A percentile compares a stretch with the other conserved stretches of the same genome.
Evolutionary conservation across 108 stramenopile genomes (phyloP).

Genomic region (Thalassiosira profunda): DNA sequence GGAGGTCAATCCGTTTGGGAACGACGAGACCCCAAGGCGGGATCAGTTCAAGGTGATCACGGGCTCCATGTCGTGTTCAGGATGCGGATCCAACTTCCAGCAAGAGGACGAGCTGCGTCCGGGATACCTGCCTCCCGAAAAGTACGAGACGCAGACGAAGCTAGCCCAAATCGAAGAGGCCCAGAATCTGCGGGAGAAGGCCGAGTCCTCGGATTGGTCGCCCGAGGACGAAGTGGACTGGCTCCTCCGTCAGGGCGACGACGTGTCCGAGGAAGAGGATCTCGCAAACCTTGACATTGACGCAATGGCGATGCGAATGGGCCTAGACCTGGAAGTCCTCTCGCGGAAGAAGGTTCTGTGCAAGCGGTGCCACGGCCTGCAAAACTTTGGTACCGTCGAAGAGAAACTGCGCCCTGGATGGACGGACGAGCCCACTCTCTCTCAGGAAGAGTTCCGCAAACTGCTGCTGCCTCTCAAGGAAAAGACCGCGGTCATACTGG

Average conservation of each 20-base stretch:
- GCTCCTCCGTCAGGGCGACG: conserved; percentile 65
- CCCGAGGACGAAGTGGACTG: conserved; percentile 89
- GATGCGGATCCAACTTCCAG: conserved; percentile 90
- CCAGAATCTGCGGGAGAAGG: conserved; percentile 79
- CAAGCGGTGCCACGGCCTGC: conserved; percentile 84
- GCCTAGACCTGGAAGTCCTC: conserved; percentile 68
- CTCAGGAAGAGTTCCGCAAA: conserved; percentile 83
- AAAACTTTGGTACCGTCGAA: conserved; percentile 87
- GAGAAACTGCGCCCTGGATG: conserved; percentile 79
- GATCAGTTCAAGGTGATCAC: conserved; percentile 69
- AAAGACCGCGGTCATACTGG: conserved; percentile 84
- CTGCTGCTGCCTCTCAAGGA: conserved; percentile 68
- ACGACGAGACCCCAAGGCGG: conserved; percentile 80
- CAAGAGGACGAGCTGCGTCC: conserved; percentile 60
- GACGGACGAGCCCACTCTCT: conserved; percentile 86
- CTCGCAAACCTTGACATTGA: conserved; percentile 59
- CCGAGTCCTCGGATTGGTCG: conserved; percentile 79
- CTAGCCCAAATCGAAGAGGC: conserved; percentile 79
- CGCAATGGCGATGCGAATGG: conserved; percentile 72
- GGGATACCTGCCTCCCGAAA: conserved; percentile 82
- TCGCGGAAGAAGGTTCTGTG: conserved; percentile 84
- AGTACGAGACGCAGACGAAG: conserved; percentile 74
- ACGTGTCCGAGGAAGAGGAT: conserved; percentile 18
- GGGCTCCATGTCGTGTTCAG: conserved; percentile 85
- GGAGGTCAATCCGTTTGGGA: conserved; percentile 80